Conservation (phyloP, 202 grass and related monocot species). For the Zizania palustris region DNA sequence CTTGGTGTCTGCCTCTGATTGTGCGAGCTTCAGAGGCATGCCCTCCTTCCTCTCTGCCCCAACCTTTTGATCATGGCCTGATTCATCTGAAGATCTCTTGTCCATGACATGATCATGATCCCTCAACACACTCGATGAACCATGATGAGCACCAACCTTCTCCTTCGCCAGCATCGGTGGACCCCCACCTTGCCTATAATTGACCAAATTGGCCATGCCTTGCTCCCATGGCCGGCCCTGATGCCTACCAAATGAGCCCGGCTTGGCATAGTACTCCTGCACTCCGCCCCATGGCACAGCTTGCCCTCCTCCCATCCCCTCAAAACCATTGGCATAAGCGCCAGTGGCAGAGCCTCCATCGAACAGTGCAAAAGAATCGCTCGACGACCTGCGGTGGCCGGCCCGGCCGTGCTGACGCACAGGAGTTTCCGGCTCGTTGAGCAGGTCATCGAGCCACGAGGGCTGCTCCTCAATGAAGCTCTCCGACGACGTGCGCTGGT, state of each 20-base stretch:
- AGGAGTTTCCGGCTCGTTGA: conserved; percentile 79
- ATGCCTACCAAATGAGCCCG: conserved; percentile 47
- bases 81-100: conserved; percentile 55
- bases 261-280: conserved; percentile 62
- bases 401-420: conserved; percentile 51
- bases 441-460: conserved; percentile 92
- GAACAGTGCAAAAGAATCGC: conserved; percentile 83
- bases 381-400: conserved; percentile 82
- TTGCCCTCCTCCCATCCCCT: conserved; percentile 47
- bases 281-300: conserved; percentile 51
- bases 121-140: conserved; percentile 26
- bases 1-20: conserved; percentile 70
- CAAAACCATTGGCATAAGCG: conserved; percentile 42
- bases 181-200: conserved; percentile 42
- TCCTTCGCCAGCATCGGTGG: conserved; percentile 48
- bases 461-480: conserved; percentile 97
- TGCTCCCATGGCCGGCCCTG: conserved; percentile 59
- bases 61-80: conserved; percentile 39
- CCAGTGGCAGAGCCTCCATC: conserved; percentile 39
- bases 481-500: conserved; percentile 85
- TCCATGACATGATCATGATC: conserved; percentile 56
- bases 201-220: conserved; percentile 41
- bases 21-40: conserved; percentile 48
- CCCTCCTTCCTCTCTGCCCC: conserved; percentile 66
- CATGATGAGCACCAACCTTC: conserved; percentile 49